These are phyloP conservation scores for Scedosporium boydii DNA, from an alignment of 2,329 filamentous ascomycete genomes.

Conservation along the genomic window DNA sequence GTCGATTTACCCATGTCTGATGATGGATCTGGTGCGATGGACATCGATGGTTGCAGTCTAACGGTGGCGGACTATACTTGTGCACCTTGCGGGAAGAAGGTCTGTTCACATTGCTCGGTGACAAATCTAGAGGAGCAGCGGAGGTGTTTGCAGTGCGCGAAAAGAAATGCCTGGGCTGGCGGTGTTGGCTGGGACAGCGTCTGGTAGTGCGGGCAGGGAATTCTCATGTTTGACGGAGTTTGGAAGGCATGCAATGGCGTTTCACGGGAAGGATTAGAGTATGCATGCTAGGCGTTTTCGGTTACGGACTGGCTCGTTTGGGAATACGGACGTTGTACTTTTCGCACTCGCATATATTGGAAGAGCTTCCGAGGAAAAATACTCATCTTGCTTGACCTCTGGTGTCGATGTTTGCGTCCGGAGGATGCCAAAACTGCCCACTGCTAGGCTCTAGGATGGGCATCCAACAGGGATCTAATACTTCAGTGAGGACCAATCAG, in stretches of 20 bases:
- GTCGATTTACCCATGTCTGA: constrained; percentile 14
- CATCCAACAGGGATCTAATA: too few relatives aligned
- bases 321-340: not conserved
- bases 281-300: not conserved
- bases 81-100: constrained; percentile 40
- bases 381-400: too few relatives aligned
- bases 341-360: too few relatives aligned
- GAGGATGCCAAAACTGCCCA: too few relatives aligned
- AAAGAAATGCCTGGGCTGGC: constrained; percentile 18
- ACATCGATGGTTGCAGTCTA: constrained; percentile 23
- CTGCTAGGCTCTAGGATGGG: too few relatives aligned
- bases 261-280: not conserved
- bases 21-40: constrained; percentile 23
- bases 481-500: too few relatives aligned
- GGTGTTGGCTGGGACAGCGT: constrained; percentile 13
- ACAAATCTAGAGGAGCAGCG: constrained; percentile 46
- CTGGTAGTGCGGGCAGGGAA: constrained; percentile 11
- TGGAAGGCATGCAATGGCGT: not conserved
- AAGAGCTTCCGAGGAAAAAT: too few relatives aligned
- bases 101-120: constrained; percentile 51
- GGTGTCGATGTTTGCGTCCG: too few relatives aligned
- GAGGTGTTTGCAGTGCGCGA: constrained; percentile 43
- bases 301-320: not conserved
- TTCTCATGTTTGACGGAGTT: not conserved
- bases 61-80: constrained; percentile 27